Conservation (phyloP, 2,329 filamentous ascomycete genomes). For the Penicillium sp. region DNA sequence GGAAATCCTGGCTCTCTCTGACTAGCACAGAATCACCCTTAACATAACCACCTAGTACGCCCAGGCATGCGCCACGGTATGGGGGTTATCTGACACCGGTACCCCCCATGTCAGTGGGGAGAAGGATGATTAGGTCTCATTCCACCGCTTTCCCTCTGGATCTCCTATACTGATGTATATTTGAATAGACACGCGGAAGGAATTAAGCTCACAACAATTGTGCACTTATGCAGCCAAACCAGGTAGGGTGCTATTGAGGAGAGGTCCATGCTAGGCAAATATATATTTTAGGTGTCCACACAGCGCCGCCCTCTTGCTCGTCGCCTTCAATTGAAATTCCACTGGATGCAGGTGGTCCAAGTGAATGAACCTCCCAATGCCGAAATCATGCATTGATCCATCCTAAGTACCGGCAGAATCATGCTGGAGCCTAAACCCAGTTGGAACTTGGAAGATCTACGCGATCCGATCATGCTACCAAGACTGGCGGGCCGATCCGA, state of each 20-base stretch:
- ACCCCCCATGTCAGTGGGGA: no score
- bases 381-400: neutral
- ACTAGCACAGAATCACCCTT: neutral
- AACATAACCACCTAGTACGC: neutral
- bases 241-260: no score
- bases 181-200: no score
- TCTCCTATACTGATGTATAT: no score
- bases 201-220: no score
- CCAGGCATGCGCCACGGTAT: slow-evolving; percentile 5
- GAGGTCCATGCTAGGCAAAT: no score
- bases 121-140: neutral
- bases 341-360: no score
- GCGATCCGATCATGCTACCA: neutral
- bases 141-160: neutral
- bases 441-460: neutral
- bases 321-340: no score
- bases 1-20: neutral
- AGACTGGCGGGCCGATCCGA: neutral
- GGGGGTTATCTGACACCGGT: neutral
- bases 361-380: neutral
- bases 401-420: neutral
- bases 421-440: neutral
- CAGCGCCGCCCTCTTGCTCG: no score
- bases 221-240: no score
- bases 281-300: no score